Conservation (phyloP, 352 stramenopile genomes). For the Phytophthora syringae region DNA sequence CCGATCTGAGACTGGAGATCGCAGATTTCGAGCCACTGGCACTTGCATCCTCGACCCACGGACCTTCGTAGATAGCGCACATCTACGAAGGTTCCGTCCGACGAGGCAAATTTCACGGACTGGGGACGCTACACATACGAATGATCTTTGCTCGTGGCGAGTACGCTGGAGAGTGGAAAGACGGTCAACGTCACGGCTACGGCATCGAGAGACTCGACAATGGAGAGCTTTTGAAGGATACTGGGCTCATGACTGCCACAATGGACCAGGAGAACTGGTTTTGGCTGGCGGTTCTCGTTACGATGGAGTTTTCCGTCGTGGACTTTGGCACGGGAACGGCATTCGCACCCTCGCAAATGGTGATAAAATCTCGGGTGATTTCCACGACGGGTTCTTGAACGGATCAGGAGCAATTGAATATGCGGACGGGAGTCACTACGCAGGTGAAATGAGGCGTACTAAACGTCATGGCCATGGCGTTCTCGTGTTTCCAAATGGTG, state of each 20-base stretch:
- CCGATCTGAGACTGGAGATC: conserved; percentile 30
- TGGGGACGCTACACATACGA: conserved; percentile 69
- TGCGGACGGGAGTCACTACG: conserved; percentile 73
- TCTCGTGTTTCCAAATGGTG: conserved; percentile 87
- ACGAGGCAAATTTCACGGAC: conserved; percentile 72
- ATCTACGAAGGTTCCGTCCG: conserved; percentile 64
- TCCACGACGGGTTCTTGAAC: conserved; percentile 66
- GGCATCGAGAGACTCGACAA: conserved; percentile 81
- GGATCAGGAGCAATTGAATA: conserved; percentile 67
- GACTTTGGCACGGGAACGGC: conserved; percentile 77
- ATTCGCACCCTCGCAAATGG: conserved; percentile 65
- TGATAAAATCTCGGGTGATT: conserved; percentile 66
- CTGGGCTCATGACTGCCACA: conserved; percentile 69
- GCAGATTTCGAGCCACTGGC: conserved; percentile 50
- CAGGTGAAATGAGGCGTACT: conserved; percentile 63
- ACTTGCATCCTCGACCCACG: conserved; percentile 70
- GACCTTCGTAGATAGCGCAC: conserved; percentile 80
- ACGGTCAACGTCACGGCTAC: conserved; percentile 81
- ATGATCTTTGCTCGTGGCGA: conserved; percentile 67
- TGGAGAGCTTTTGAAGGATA: conserved; percentile 81
- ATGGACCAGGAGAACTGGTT: conserved; percentile 70
- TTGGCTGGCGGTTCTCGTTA: conserved; percentile 75
- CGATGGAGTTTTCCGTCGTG: conserved; percentile 67
- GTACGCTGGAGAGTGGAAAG: conserved; percentile 86
- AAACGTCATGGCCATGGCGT: conserved; percentile 78